Evolutionary conservation across 225 moss, liverwort and hornwort genomes (phyloP).

Genomic region (Polytrichum commune): DNA sequence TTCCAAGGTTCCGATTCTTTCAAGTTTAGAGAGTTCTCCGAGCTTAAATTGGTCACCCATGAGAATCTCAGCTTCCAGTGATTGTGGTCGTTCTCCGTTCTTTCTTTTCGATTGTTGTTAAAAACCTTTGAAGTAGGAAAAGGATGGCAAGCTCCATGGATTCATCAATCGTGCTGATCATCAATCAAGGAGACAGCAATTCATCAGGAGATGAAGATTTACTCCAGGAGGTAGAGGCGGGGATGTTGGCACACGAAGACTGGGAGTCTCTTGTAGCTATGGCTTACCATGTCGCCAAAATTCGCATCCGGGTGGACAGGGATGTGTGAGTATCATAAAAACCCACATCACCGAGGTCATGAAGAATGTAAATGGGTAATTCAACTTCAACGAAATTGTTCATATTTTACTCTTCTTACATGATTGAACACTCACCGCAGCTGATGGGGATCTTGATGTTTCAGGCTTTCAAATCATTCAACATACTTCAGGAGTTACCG

Average conservation of each 20-base stretch:
- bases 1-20: too few relatives aligned
- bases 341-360: background rate
- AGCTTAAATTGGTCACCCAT: too few relatives aligned
- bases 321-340: constrained; percentile 15
- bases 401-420: background rate
- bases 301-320: constrained; percentile 25
- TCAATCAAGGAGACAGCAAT: constrained; percentile 4
- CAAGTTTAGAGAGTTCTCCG: too few relatives aligned
- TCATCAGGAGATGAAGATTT: background rate
- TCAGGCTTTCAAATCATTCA: constrained; percentile 24
- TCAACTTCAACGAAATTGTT: background rate
- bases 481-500: constrained; percentile 31
- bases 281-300: background rate
- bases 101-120: too few relatives aligned
- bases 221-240: constrained; percentile 14
- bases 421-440: background rate
- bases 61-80: too few relatives aligned
- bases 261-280: constrained; percentile 29
- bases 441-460: background rate
- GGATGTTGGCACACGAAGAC: constrained; percentile 20
- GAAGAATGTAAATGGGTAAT: background rate
- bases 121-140: too few relatives aligned
- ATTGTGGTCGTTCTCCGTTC: too few relatives aligned
- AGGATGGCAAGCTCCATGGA: too few relatives aligned
- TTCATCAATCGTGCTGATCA: constrained; percentile 21